Evolutionary conservation across 2,329 filamentous ascomycete species (phyloP), one percentile per base, ranked within the genome.

Genomic region (Penicillium paneum): DNA sequence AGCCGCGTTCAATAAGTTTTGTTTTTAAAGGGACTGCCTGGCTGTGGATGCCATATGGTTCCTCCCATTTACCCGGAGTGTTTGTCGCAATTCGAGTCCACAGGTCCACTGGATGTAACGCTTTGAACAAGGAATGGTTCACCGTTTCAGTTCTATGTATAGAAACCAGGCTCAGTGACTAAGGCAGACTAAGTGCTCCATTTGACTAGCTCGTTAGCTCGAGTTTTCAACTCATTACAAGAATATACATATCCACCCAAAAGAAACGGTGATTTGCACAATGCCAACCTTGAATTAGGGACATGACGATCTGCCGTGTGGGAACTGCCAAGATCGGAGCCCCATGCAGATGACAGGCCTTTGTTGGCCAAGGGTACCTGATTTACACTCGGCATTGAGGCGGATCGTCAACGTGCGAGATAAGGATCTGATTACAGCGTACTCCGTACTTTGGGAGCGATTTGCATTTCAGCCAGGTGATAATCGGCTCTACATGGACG

Each of bases 241-340:
- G 28, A 19, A 15, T 5, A 24, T 6, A 11, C 15, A 2, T 32
- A 21, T 44, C 17, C 8, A 24, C 24, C 17, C 6, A 21, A 19
- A 34, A 56, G 46, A 50, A 60, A 61, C 52, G 51, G 51, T 56
- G 58, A 62, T 59, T 54, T 57, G 57, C 60, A 57, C 41, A 39
- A 44, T 51, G 45, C 34, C 57, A 63, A 58, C 56, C 55, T 56
- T 59, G 51, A 60, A 56, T 61, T 63, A 61, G 51, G 63, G 66
- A 61, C 60, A 68, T 69, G 69, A 65, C 68, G 69, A 71, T 71
- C 69, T 71, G 69, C 69, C 69, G 69, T 65, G 63, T 69, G 64
- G 64, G 62, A 65, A 69, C 68, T 58, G 67, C 67, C 67, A 67
- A 67, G 66, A 64, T 62, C 56, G 59, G 62, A 66, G 52, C 66